A percentile compares a stretch with the other conserved stretches of the same genome.
Evolutionary conservation across 345 rosid species (phyloP).

Genomic region (Isatis tinctoria): DNA sequence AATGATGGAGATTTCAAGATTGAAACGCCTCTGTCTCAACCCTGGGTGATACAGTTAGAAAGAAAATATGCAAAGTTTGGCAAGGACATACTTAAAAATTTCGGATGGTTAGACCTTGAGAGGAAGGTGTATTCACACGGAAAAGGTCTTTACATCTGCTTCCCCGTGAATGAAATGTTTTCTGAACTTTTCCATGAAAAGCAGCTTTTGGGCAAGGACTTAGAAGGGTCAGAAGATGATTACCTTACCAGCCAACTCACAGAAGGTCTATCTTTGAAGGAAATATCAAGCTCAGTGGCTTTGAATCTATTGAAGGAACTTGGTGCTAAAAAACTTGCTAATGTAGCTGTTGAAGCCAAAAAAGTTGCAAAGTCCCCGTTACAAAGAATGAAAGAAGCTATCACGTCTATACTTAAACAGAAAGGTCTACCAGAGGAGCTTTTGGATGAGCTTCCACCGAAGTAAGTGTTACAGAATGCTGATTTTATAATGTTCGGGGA

Average conservation of each 20-base stretch:
- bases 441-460: constrained; percentile 65
- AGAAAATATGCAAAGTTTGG: constrained; percentile 67
- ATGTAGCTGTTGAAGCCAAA: constrained; percentile 51
- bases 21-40: constrained; percentile 28
- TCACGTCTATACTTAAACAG: constrained; percentile 41
- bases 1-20: constrained; percentile 22
- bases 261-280: constrained; percentile 36
- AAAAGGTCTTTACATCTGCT: constrained; percentile 57
- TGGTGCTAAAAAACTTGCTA: constrained; percentile 48
- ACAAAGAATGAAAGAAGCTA: constrained; percentile 57
- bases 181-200: constrained; percentile 40
- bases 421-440: constrained; percentile 54
- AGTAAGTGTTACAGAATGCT: constrained; percentile 40
- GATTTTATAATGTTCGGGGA: not conserved
- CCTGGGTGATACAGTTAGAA: constrained; percentile 49
- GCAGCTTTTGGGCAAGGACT: constrained; percentile 26
- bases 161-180: constrained; percentile 73
- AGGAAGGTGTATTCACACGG: constrained; percentile 56
- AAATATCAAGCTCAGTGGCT: constrained; percentile 50
- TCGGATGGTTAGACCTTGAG: constrained; percentile 82
- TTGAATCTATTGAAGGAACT: constrained; percentile 52
- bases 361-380: constrained; percentile 58
- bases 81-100: constrained; percentile 76
- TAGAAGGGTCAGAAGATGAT: constrained; percentile 30
- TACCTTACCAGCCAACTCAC: constrained; percentile 20